These are phyloP conservation scores for Furcasterigmium sp. DNA, from an alignment of 2,329 filamentous ascomycete species.

Conservation along the genomic window DNA sequence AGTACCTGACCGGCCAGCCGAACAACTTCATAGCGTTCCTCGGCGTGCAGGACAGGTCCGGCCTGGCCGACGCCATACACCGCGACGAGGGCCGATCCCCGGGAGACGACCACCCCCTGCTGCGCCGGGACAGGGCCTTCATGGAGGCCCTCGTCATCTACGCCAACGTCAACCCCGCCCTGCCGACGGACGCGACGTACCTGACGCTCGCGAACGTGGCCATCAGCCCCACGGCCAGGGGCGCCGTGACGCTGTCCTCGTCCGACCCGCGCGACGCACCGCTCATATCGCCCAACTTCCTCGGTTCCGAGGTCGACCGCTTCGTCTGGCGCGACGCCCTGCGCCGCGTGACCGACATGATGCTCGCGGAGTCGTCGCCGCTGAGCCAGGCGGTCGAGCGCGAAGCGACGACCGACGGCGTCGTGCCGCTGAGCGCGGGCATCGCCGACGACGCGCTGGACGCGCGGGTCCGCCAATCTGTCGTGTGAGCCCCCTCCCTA, in stretches of 20 bases:
- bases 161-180: constrained; percentile 7
- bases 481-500: neutral
- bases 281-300: constrained; percentile 22
- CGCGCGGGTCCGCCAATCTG: neutral
- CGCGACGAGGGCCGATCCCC: constrained; percentile 25
- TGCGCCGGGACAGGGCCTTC: constrained; percentile 18
- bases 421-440: constrained; percentile 3
- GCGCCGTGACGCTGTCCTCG: constrained; percentile 17
- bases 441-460: constrained; percentile 1
- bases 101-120: constrained; percentile 25
- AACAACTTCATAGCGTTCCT: constrained; percentile 29
- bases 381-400: constrained; percentile 1
- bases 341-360: constrained; percentile 16
- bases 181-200: constrained; percentile 13
- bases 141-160: constrained; percentile 15
- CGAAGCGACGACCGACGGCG: neutral
- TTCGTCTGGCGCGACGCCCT: constrained; percentile 21
- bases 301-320: constrained; percentile 21
- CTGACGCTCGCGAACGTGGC: constrained; percentile 14
- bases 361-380: constrained; percentile 9
- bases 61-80: constrained; percentile 22
- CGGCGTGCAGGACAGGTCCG: constrained; percentile 12
- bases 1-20: constrained; percentile 28
- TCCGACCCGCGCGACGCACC: constrained; percentile 13
- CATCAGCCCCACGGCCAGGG: constrained; percentile 19